Evolutionary conservation across 352 stramenopile genomes (phyloP).

Genomic region (Phytopythium cucurbitacearum): DNA sequence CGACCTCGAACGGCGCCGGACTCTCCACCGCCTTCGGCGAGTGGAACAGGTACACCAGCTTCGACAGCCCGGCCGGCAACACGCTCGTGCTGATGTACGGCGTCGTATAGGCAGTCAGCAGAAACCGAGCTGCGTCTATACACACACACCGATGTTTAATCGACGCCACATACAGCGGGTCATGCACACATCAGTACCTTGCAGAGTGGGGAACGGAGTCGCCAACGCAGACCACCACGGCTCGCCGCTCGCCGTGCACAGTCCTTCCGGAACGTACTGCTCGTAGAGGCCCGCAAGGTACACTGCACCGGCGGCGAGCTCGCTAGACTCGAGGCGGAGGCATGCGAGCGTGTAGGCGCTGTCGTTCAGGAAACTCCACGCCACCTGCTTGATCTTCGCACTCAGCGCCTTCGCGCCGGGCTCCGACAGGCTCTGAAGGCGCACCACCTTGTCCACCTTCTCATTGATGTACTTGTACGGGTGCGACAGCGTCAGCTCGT

Average conservation of each 20-base stretch:
- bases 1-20: constrained; percentile 36
- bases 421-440: constrained; percentile 50
- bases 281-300: constrained; percentile 84
- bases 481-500: constrained; percentile 81
- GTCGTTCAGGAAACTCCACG: constrained; percentile 89
- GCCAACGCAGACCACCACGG: constrained; percentile 72
- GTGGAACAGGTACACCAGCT: constrained; percentile 74
- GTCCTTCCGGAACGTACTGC: constrained; percentile 60
- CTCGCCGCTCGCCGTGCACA: constrained; percentile 48
- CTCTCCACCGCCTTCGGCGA: constrained; percentile 51
- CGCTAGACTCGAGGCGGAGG: constrained; percentile 59
- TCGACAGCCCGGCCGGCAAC: constrained; percentile 62
- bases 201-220: constrained; percentile 66
- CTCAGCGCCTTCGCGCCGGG: constrained; percentile 48
- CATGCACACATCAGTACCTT: constrained; percentile 63
- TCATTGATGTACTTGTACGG: constrained; percentile 88
- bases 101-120: constrained; percentile 72
- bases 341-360: constrained; percentile 83
- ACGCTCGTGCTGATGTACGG: constrained; percentile 78
- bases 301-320: constrained; percentile 75
- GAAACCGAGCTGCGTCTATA: constrained; percentile 75
- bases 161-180: constrained; percentile 40
- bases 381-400: constrained; percentile 81
- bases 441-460: constrained; percentile 81
- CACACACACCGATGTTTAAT: constrained; percentile 67